phyloP scores from a whole-genome alignment of 2,329 filamentous ascomycete species.

The Metarhizium sp. region DNA sequence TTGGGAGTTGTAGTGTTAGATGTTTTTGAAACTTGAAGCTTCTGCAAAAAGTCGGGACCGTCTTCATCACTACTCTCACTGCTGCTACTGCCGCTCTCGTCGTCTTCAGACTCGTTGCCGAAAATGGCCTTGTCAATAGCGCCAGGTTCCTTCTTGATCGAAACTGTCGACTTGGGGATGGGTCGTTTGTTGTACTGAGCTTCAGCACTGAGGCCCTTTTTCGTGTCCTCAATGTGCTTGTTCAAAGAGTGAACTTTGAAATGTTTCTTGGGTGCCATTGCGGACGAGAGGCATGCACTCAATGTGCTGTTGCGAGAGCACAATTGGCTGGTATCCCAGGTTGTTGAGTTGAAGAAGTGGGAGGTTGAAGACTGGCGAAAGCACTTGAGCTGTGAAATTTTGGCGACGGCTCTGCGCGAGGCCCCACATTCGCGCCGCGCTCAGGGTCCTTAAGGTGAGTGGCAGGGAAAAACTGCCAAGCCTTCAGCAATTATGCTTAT shows the following conservation, averaged over 20 bases:
- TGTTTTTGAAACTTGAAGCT: conserved; percentile 15
- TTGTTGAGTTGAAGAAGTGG: not conserved
- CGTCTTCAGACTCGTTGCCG: conserved; percentile 17
- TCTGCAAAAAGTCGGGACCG: conserved; percentile 22
- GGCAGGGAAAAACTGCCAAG: not conserved
- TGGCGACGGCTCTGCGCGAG: not conserved
- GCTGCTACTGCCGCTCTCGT: conserved; percentile 23
- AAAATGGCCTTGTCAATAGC: conserved; percentile 18
- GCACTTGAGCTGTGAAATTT: conserved; percentile 5
- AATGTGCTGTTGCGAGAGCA: conserved; percentile 1
- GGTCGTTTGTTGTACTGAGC: conserved; percentile 23
- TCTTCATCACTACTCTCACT: conserved; percentile 24
- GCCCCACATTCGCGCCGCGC: conserved; percentile 4
- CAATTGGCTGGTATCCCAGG: not conserved
- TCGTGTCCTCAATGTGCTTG: conserved; percentile 28
- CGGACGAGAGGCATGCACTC: conserved; percentile 8
- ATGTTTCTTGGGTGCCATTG: conserved; percentile 27
- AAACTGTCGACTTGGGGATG: conserved; percentile 14
- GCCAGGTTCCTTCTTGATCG: conserved; percentile 21
- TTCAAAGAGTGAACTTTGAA: conserved; percentile 27
- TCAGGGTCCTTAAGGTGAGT: not conserved
- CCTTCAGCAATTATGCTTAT: not conserved
- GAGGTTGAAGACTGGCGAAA: conserved; percentile 6
- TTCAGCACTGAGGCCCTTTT: conserved; percentile 24
- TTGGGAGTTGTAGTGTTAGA: conserved; percentile 11